phyloP scores from a whole-genome alignment of 331 rosid genomes.

The Quercus tomentella region DNA sequence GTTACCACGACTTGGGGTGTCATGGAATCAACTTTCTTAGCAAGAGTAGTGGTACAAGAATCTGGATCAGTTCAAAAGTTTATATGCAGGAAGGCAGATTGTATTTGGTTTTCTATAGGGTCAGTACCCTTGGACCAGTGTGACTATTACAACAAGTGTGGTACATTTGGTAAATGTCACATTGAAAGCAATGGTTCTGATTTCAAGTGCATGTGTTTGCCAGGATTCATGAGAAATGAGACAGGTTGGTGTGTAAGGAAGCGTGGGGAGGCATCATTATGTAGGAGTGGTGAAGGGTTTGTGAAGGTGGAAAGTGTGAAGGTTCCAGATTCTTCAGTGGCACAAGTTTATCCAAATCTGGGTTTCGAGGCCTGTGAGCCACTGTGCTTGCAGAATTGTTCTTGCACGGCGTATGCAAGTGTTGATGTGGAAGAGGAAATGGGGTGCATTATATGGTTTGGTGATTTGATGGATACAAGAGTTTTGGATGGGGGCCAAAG shows the following conservation, averaged over 20 bases:
- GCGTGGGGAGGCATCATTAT: neutral
- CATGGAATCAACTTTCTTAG: neutral
- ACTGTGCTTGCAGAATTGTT: conserved; percentile 48
- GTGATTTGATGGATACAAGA: conserved; percentile 33
- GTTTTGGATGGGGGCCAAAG: conserved; percentile 28
- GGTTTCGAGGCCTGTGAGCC: conserved; percentile 29
- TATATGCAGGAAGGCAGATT: conserved; percentile 23
- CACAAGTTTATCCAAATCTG: conserved; percentile 17
- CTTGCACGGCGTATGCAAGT: conserved; percentile 44
- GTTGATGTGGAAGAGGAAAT: conserved; percentile 27
- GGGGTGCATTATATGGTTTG: conserved; percentile 58
- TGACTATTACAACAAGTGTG: conserved; percentile 47
- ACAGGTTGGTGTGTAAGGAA: conserved; percentile 48
- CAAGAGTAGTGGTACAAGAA: conserved; percentile 10
- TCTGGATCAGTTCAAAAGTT: conserved; percentile 21
- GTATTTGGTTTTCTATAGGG: conserved; percentile 31
- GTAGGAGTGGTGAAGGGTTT: conserved; percentile 51
- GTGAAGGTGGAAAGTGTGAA: conserved; percentile 28
- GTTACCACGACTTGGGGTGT: neutral
- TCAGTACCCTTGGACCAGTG: conserved; percentile 5
- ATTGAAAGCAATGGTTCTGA: conserved; percentile 8
- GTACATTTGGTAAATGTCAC: conserved; percentile 44
- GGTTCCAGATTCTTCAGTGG: conserved; percentile 37
- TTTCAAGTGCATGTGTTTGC: conserved; percentile 44
- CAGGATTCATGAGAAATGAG: conserved; percentile 45